Base-by-base conservation (phyloP, 176 grass and related monocot species). In the Raddia guianensis region DNA sequence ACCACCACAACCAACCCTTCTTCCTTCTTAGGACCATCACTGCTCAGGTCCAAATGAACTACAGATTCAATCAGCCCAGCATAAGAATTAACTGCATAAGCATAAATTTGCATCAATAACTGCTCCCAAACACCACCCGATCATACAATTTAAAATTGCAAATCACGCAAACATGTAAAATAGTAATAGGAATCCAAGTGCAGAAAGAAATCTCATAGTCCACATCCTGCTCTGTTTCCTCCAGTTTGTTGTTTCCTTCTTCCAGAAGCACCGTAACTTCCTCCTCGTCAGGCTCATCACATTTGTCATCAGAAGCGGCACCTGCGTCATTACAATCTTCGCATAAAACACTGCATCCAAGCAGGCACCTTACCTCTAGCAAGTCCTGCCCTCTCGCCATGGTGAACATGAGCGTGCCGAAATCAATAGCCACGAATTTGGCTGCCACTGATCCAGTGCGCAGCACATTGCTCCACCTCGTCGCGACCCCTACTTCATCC, bases 71-170 rank as follows among this genome's bases (percentile, higher is more conserved):
- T n/a, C n/a, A n/a, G n/a, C n/a, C n/a, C n/a, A n/a, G n/a, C n/a
- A n/a, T n/a, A n/a, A n/a, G 77, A 85, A 85, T 57, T 57, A 54
- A 52, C 82, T 89, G 58, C 72, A 66, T 9, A 66, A 65, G 44
- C 6, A 72, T 1, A 1, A 58, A 82, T 13, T 72, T 44, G 5
- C 3, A 66, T 82, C 72, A 82, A 50, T 20, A 49, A 77, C 42
- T 65, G 8, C 49, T 58, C 21, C 0, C 14, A 12, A 57, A 73
- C 66, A 64, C 85, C 11, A n/a, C 2, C 9, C 3, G 80, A 63
- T 63, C 32, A 37, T 4, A 47, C 8, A 5, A 62, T 19, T 68
- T n/a, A 8, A 12, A 84, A 73, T 34, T 61, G 58, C 27, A 62
- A 2, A 80, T 34, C 70, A 74, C 5, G 18, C 2, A 9, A 14